Percentiles rank a stretch among this genome's conserved stretches.
phyloP scores from a whole-genome alignment of 805 yeast genomes.

The Nakazawaea ernobii region DNA sequence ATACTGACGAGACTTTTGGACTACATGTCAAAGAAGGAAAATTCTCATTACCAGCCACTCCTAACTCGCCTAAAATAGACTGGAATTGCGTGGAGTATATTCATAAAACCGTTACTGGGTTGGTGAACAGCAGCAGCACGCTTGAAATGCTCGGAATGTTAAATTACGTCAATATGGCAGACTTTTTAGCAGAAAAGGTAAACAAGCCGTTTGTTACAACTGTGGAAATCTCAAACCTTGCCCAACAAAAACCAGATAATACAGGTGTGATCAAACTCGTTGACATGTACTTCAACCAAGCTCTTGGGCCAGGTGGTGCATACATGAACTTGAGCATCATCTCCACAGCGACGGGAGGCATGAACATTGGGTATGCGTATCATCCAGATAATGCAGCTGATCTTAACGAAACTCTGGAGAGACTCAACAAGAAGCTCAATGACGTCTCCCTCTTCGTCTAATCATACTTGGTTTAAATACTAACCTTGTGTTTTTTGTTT shows the following conservation, averaged over 20 bases:
- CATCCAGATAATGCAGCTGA: not conserved
- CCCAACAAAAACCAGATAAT: not conserved
- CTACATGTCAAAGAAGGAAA: not conserved
- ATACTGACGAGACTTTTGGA: conserved; percentile 5
- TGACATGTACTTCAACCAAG: conserved; percentile 7
- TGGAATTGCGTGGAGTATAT: not conserved
- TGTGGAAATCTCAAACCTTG: conserved; percentile 5
- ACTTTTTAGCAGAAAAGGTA: not conserved
- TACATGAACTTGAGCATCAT: not conserved
- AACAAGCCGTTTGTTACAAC: not conserved
- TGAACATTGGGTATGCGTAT: conserved; percentile 5
- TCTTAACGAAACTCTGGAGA: not conserved
- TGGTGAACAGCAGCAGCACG: not conserved
- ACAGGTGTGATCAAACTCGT: not conserved
- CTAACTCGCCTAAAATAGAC: not conserved
- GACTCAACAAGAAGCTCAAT: not conserved
- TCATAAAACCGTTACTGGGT: not conserved
- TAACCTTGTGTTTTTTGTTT: too few relatives aligned
- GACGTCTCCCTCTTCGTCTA: not conserved
- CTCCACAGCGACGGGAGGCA: conserved; percentile 3
- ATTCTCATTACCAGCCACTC: not conserved
- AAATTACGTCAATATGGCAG: conserved; percentile 2
- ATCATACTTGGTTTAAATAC: too few relatives aligned
- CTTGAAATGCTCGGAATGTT: conserved; percentile 3
- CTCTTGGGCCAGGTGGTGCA: conserved; percentile 1